phyloP scores from a whole-genome alignment of 495 filamentous ascomycete genomes.

The Trichoderma gamsii region DNA sequence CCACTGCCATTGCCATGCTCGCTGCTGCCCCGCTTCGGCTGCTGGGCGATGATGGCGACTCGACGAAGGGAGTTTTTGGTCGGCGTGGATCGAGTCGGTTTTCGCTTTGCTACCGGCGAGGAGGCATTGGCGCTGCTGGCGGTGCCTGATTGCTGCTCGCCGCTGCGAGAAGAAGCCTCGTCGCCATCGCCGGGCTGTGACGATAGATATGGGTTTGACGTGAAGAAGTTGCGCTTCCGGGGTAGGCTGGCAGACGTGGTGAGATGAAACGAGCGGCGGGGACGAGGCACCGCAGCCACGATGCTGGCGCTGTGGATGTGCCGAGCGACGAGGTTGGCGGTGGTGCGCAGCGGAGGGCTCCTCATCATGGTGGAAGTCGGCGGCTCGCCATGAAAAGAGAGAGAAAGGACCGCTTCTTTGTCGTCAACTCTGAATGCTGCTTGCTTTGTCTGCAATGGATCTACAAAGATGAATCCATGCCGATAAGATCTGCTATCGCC shows the following conservation, averaged over 20 bases:
- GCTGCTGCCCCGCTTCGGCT: conserved; percentile 25
- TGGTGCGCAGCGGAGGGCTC: conserved; percentile 8
- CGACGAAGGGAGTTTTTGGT: conserved; percentile 41
- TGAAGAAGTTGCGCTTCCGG: conserved; percentile 36
- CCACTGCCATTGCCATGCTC: too few species aligned
- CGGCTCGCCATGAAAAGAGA: neutral
- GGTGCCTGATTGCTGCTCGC: conserved; percentile 1
- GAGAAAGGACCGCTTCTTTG: neutral
- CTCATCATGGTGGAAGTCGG: conserved; percentile 8
- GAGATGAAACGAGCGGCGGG: conserved; percentile 28
- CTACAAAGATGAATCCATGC: too few species aligned
- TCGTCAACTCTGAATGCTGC: too few species aligned
- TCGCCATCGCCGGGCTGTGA: conserved; percentile 24
- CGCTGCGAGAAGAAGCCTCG: conserved; percentile 3
- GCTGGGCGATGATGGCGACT: conserved; percentile 37
- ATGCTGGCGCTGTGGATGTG: conserved; percentile 11
- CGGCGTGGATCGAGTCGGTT: conserved; percentile 29
- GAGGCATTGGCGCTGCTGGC: neutral
- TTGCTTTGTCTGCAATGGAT: too few species aligned
- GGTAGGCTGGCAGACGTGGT: conserved; percentile 25
- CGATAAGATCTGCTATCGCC: conserved; percentile 3
- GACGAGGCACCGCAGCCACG: neutral
- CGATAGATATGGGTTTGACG: conserved; percentile 34
- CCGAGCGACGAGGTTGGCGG: neutral
- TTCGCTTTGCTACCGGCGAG: conserved; percentile 32